Conservation (phyloP, 208 protist genomes). For the Strigomonas oncopelti region DNA sequence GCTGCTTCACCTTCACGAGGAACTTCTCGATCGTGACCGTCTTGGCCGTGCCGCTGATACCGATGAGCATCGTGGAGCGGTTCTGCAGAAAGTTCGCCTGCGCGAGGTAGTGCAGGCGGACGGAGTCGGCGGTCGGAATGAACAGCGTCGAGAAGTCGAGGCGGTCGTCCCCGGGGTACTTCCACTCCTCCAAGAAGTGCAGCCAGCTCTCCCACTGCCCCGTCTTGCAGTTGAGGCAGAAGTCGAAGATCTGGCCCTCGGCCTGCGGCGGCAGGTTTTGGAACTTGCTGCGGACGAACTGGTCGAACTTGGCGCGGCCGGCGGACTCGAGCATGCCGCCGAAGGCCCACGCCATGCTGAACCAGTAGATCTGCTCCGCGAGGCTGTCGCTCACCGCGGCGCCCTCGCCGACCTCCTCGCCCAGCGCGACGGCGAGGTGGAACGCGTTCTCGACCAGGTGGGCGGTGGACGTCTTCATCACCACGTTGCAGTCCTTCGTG, state of each 20-base stretch:
- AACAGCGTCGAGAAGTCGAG: constrained; percentile 94
- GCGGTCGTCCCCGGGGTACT: constrained; percentile 89
- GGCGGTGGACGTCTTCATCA: constrained; percentile 82
- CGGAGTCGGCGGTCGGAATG: constrained; percentile 96
- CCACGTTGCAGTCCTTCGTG: constrained; percentile 82
- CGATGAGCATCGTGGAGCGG: constrained; percentile 87
- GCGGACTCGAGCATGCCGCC: constrained; percentile 93
- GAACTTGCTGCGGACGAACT: constrained; percentile 84
- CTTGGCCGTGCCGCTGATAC: constrained; percentile 94
- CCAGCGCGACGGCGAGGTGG: constrained; percentile 85
- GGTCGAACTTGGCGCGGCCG: constrained; percentile 91
- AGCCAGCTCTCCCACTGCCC: constrained; percentile 89
- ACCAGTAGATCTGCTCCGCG: constrained; percentile 93
- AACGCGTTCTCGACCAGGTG: constrained; percentile 90
- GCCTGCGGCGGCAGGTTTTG: constrained; percentile 55
- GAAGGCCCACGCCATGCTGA: constrained; percentile 91
- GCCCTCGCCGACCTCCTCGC: constrained; percentile 81
- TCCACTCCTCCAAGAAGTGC: constrained; percentile 85
- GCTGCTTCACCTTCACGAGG: constrained; percentile 71
- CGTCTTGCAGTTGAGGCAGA: constrained; percentile 89
- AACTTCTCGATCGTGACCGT: constrained; percentile 93
- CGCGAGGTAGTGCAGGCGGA: constrained; percentile 92
- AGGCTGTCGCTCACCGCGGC: constrained; percentile 68
- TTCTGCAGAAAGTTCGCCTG: constrained; percentile 84
- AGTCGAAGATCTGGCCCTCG: constrained; percentile 92